Conservation (phyloP, 2,329 filamentous ascomycete species). For the Daldinia eschscholtzii region DNA sequence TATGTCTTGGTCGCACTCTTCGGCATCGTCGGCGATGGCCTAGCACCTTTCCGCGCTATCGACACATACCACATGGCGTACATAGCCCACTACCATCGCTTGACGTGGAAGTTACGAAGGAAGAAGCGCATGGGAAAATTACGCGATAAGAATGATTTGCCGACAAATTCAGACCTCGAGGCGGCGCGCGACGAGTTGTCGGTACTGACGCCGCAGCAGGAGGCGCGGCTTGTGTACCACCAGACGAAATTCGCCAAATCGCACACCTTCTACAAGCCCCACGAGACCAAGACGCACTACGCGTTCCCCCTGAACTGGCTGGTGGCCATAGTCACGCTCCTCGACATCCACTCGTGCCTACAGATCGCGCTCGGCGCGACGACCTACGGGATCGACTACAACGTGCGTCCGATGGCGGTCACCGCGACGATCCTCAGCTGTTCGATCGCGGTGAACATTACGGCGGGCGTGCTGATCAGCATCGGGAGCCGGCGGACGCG, state of each 20-base stretch:
- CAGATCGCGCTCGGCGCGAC: constrained; percentile 83
- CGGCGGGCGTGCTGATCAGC: constrained; percentile 80
- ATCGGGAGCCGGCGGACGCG: constrained; percentile 81
- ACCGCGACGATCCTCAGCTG: constrained; percentile 86
- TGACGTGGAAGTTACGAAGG: constrained; percentile 74
- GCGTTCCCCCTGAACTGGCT: constrained; percentile 82
- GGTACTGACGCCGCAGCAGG: constrained; percentile 75
- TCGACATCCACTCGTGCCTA: constrained; percentile 83
- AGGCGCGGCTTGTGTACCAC: constrained; percentile 78
- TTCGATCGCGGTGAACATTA: constrained; percentile 82
- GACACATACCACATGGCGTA: constrained; percentile 92
- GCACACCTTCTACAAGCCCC: constrained; percentile 90
- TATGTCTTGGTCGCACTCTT: constrained; percentile 78
- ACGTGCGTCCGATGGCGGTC: constrained; percentile 75
- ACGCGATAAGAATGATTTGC: constrained; percentile 77
- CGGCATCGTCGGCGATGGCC: constrained; percentile 76
- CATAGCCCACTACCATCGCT: constrained; percentile 77
- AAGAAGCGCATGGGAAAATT: constrained; percentile 72
- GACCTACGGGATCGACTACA: constrained; percentile 83
- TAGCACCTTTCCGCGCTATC: constrained; percentile 80
- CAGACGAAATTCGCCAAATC: constrained; percentile 84
- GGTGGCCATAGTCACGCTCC: constrained; percentile 80
- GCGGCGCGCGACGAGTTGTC: constrained; percentile 63
- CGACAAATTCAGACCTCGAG: constrained; percentile 59
- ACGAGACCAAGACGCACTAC: constrained; percentile 85